Percentiles rank a stretch among this genome's conserved stretches.
These are phyloP conservation scores for Metschnikowia reukaufii DNA, from an alignment of 805 yeast species.

Conservation along the genomic window DNA sequence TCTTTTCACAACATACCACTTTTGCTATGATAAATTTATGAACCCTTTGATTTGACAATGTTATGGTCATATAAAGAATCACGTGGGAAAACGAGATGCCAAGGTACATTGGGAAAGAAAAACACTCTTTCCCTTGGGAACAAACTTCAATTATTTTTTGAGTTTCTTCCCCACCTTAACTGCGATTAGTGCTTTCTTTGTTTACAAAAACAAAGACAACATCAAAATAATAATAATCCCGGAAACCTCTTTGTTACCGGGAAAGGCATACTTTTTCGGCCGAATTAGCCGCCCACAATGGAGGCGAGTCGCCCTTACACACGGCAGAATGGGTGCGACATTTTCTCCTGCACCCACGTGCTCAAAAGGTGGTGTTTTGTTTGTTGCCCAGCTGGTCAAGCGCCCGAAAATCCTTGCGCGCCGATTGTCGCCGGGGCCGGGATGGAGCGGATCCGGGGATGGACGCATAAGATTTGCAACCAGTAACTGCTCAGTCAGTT, in stretches of 20 bases:
- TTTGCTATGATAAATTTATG: no score
- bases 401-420: slow-evolving; percentile 2
- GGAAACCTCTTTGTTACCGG: neutral
- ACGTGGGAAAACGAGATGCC: neutral
- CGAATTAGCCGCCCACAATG: neutral
- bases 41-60: no score
- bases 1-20: no score
- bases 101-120: neutral
- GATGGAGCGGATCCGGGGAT: neutral
- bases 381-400: slow-evolving; percentile 9
- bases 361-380: slow-evolving; percentile 12
- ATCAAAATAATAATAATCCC: no score
- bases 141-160: no score
- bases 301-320: neutral
- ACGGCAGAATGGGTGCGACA: slow-evolving; percentile 13
- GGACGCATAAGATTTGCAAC: neutral
- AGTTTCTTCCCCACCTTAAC: no score
- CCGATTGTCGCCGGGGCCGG: neutral
- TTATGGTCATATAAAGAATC: no score
- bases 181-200: no score
- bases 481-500: no score
- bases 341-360: slow-evolving; percentile 9
- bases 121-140: no score
- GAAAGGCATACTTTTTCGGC: neutral
- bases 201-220: no score